A percentile compares a stretch with the other conserved stretches of the same genome.
Evolutionary conservation across 192 early-diverging fungal species (phyloP).

Genomic region (Podila verticillata): DNA sequence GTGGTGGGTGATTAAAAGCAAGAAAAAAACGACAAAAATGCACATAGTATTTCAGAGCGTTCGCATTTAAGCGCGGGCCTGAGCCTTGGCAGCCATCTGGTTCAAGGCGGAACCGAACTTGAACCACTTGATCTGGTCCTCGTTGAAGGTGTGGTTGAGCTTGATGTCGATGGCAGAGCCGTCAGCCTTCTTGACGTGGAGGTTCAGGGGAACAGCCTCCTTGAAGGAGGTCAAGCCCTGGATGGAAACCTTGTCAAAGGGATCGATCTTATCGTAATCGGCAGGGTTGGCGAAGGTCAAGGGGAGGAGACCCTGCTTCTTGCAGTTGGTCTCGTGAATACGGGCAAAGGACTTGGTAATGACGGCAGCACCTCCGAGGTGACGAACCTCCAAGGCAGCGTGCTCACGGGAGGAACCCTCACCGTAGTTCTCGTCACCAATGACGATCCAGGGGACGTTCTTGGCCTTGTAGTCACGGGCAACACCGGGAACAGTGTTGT

Average conservation of each 20-base stretch:
- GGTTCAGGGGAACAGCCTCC: constrained; percentile 87
- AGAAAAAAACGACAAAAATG: constrained; percentile 2
- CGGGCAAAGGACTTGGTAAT: constrained; percentile 98
- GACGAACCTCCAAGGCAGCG: constrained; percentile 96
- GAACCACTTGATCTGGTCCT: constrained; percentile 99
- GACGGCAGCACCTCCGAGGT: constrained; percentile 93
- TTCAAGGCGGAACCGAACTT: constrained; percentile 93
- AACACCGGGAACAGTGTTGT: constrained; percentile 89
- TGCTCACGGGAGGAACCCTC: constrained; percentile 99
- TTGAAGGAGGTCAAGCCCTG: constrained; percentile 84
- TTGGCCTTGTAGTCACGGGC: constrained; percentile 96
- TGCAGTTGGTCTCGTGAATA: constrained; percentile 99
- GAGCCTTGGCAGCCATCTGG: constrained; percentile 73
- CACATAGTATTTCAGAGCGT: too few relatives aligned
- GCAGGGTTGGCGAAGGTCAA: constrained; percentile 93
- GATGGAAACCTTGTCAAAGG: constrained; percentile 89
- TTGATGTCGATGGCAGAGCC: constrained; percentile 87
- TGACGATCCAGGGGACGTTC: constrained; percentile 86
- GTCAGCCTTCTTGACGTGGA: constrained; percentile 82
- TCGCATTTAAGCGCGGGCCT: constrained; percentile 23
- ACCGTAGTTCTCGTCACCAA: constrained; percentile 99
- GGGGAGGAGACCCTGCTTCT: constrained; percentile 99
- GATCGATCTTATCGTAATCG: constrained; percentile 93
- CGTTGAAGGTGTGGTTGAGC: constrained; percentile 99
- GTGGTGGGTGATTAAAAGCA: background rate